Conservation (phyloP, 805 yeast species). For the Ogataea ganodermae region DNA sequence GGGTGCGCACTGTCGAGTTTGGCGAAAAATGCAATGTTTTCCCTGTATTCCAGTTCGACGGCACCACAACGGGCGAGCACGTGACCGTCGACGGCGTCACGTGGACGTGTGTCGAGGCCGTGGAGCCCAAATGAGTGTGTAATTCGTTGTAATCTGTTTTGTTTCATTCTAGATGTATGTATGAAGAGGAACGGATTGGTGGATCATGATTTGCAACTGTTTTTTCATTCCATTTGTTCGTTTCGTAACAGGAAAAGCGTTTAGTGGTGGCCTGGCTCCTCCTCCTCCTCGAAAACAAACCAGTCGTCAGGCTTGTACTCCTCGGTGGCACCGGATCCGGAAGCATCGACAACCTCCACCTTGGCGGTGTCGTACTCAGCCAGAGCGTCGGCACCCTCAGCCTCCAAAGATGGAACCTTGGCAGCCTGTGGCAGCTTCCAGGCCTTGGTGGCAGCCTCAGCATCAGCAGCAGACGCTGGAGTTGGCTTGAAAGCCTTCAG, state of each 20-base stretch:
- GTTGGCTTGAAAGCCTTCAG: conserved; percentile 87
- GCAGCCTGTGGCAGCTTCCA: conserved; percentile 86
- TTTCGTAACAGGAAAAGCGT: conserved; percentile 6
- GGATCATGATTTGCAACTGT: conserved; percentile 1
- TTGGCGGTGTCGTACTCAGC: conserved; percentile 65
- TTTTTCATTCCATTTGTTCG: conserved; percentile 6
- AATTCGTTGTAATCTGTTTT: conserved; percentile 4
- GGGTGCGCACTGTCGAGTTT: conserved; percentile 17
- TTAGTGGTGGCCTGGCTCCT: conserved; percentile 49
- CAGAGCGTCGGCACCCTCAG: conserved; percentile 64
- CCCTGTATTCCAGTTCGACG: conserved; percentile 13
- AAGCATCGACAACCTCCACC: conserved; percentile 70
- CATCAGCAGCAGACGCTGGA: conserved; percentile 68
- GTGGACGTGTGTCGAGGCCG: conserved; percentile 28
- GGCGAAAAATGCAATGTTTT: conserved; percentile 21
- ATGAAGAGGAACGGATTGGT: conserved; percentile 5
- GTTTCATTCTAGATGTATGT: conserved; percentile 7
- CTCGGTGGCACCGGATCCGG: conserved; percentile 44
- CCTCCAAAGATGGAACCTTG: conserved; percentile 68
- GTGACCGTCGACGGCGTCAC: conserved; percentile 13
- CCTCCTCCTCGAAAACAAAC: conserved; percentile 78
- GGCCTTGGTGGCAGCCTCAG: conserved; percentile 75
- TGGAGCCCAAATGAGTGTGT: conserved; percentile 6
- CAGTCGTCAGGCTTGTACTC: conserved; percentile 65
- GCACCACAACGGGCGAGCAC: conserved; percentile 14